Percentiles rank a stretch among this genome's conserved stretches.
phyloP scores from a whole-genome alignment of 1,284 basidiomycete species.

The Rugosomyces carneus region DNA sequence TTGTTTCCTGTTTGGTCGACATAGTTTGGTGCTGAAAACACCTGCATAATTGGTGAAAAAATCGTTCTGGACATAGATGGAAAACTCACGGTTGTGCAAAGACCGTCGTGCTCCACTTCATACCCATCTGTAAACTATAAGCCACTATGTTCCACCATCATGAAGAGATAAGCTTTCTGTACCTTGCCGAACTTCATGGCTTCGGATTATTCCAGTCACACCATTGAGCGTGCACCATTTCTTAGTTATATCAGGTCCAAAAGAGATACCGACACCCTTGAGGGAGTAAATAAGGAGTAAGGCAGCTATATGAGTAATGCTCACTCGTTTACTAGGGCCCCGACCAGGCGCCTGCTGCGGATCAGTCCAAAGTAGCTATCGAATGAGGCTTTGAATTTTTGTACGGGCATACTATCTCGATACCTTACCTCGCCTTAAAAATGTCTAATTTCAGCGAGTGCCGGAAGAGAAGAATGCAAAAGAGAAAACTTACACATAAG shows the following conservation, averaged over 20 bases:
- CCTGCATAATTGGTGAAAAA: conserved; percentile 32
- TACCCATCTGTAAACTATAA: conserved; percentile 61
- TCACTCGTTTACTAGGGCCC: conserved; percentile 90
- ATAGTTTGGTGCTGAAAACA: conserved; percentile 82
- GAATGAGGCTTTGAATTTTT: conserved; percentile 1
- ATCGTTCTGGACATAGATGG: neutral
- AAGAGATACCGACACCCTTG: conserved; percentile 88
- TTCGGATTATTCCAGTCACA: conserved; percentile 87
- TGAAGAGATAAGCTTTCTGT: conserved; percentile 16
- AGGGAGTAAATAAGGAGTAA: conserved; percentile 6
- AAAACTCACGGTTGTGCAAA: conserved; percentile 74
- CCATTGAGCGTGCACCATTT: conserved; percentile 87
- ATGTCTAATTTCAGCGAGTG: conserved; percentile 10
- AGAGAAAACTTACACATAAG: conserved; percentile 75
- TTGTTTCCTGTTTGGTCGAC: conserved; percentile 79
- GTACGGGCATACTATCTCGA: conserved; percentile 17
- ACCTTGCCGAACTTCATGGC: conserved; percentile 97
- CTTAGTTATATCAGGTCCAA: conserved; percentile 90
- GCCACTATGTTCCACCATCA: conserved; percentile 3
- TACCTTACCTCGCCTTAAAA: conserved; percentile 49
- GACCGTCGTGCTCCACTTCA: conserved; percentile 83
- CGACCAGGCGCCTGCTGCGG: conserved; percentile 89
- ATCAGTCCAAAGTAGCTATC: conserved; percentile 82
- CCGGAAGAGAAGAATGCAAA: conserved; percentile 1
- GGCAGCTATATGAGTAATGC: conserved; percentile 18